Evolutionary conservation across 352 stramenopile species (phyloP).

Genomic region (Globisporangium nunn): DNA sequence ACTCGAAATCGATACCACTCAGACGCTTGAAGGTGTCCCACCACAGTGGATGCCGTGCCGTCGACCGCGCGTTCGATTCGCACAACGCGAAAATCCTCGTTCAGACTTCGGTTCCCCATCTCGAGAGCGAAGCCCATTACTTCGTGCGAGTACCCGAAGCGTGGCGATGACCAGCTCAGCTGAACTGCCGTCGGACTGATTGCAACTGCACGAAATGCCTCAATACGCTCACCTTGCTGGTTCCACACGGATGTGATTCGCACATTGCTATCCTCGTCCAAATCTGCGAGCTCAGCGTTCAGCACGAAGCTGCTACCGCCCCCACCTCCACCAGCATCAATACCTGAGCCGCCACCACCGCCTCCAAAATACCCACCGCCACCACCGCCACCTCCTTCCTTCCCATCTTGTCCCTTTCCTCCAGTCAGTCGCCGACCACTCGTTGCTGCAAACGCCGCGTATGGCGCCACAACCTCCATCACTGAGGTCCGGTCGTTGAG

Average conservation of each 20-base stretch:
- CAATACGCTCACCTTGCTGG: conserved; percentile 17
- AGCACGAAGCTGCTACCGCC: conserved; percentile 58
- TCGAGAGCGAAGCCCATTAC: conserved; percentile 47
- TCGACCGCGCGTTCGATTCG: conserved; percentile 17
- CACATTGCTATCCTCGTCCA: conserved; percentile 9
- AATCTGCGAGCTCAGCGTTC: conserved; percentile 14
- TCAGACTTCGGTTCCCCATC: conserved; percentile 48
- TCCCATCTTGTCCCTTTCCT: conserved; percentile 65
- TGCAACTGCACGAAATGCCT: conserved; percentile 12
- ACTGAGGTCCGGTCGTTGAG: conserved; percentile 19
- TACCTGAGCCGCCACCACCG: conserved; percentile 50
- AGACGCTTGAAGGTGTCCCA: conserved; percentile 19
- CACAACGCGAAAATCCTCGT: conserved; percentile 48
- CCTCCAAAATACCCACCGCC: conserved; percentile 72
- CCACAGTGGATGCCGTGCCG: conserved; percentile 10
- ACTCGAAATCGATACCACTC: conserved; percentile 54
- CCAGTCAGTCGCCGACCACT: conserved; percentile 27
- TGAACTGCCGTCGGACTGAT: conserved; percentile 30
- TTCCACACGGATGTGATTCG: conserved; percentile 10
- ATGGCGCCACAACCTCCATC: conserved; percentile 22
- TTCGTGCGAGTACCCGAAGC: conserved; percentile 29
- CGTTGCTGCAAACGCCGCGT: conserved; percentile 26
- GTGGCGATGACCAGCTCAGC: conserved; percentile 32
- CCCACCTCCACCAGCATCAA: conserved; percentile 52
- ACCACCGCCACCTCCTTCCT: conserved; percentile 71